Evolutionary conservation across 768 basidiomycete species (phyloP).

Genomic region (Hirschioporus abietinus): DNA sequence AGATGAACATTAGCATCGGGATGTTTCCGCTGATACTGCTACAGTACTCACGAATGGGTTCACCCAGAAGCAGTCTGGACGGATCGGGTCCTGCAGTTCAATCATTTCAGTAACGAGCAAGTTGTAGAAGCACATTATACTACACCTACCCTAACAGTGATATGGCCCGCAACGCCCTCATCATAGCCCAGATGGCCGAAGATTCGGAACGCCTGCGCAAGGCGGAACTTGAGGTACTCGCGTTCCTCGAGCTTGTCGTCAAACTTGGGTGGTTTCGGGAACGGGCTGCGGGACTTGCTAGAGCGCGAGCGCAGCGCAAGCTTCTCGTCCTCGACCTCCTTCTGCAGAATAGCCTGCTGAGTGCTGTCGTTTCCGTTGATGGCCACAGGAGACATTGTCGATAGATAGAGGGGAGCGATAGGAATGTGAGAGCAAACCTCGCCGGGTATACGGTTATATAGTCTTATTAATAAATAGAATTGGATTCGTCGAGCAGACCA

Average conservation of each 20-base stretch:
- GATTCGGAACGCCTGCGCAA: constrained; percentile 42
- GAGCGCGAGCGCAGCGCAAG: neutral
- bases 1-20: neutral
- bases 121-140: constrained; percentile 10
- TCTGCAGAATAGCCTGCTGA: neutral
- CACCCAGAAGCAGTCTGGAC: constrained; percentile 41
- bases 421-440: neutral
- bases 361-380: neutral
- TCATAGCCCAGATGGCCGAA: constrained; percentile 40
- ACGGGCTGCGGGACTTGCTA: constrained; percentile 1
- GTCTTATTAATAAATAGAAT: neutral
- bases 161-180: constrained; percentile 46
- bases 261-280: constrained; percentile 25
- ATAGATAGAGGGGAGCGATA: neutral
- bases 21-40: constrained; percentile 6
- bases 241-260: constrained; percentile 31
- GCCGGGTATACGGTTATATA: neutral
- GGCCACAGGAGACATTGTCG: neutral
- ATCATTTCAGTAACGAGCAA: neutral
- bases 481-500: neutral
- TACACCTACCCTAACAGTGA: constrained; percentile 35
- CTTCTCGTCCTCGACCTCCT: neutral
- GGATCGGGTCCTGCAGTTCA: constrained; percentile 31
- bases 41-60: constrained; percentile 33
- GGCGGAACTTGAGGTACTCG: constrained; percentile 37